phyloP scores from a whole-genome alignment of 345 rosid species.

The Brassica incana region DNA sequence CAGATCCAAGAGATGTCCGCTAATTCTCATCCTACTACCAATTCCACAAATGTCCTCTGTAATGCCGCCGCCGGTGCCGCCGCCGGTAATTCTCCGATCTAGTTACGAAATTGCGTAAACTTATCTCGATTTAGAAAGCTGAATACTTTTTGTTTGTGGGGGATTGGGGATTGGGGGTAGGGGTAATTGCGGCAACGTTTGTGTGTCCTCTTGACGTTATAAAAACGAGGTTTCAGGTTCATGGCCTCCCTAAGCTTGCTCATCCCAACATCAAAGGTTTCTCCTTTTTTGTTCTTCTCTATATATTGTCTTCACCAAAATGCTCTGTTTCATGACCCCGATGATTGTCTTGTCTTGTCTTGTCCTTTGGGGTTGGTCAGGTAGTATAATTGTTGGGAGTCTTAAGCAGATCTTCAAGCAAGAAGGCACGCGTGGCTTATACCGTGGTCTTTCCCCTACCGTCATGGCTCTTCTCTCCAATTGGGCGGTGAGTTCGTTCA shows the following conservation, averaged over 20 bases:
- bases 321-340: too few relatives aligned
- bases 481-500: conserved; percentile 62
- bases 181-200: conserved; percentile 82
- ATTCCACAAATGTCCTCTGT: conserved; percentile 61
- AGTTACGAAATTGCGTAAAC: not conserved
- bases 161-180: conserved; percentile 35
- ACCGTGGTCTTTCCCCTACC: conserved; percentile 42
- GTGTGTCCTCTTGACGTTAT: conserved; percentile 93
- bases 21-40: conserved; percentile 59
- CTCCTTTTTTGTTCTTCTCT: not conserved
- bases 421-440: conserved; percentile 70
- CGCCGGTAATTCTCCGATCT: conserved; percentile 51
- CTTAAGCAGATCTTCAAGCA: conserved; percentile 62
- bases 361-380: conserved; percentile 42
- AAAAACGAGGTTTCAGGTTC: conserved; percentile 91
- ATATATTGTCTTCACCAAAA: not conserved
- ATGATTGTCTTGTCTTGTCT: not conserved
- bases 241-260: conserved; percentile 61
- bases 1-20: conserved; percentile 48
- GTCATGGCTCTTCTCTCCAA: conserved; percentile 80
- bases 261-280: conserved; percentile 54
- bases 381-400: conserved; percentile 78
- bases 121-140: not conserved
- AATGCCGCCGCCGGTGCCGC: conserved; percentile 93
- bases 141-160: not conserved